Percentiles rank a stretch among this genome's conserved stretches.
Conservation (phyloP, 2,329 filamentous ascomycete species). For the Alternaria solani region DNA sequence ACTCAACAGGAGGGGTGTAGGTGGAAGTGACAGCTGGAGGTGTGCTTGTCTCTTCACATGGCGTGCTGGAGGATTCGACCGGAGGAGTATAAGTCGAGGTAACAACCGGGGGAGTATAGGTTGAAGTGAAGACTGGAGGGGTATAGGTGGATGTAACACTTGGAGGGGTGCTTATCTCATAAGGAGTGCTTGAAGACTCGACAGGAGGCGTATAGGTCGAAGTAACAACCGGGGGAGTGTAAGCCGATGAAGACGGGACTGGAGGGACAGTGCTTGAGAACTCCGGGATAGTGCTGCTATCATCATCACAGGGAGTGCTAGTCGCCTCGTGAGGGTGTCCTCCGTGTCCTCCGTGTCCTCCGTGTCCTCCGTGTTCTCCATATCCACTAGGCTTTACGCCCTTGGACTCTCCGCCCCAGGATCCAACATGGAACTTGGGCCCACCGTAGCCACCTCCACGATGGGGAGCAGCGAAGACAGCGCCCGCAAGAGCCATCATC, state of each 20-base stretch:
- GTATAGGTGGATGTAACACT: not conserved
- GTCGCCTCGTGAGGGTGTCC: not conserved
- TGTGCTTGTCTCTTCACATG: slow-evolving; percentile 1
- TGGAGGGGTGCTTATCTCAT: not conserved
- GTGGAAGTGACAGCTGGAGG: not conserved
- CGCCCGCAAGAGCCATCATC: slow-evolving; percentile 44
- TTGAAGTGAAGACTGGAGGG: not conserved
- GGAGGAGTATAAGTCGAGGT: not conserved
- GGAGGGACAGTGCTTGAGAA: not conserved
- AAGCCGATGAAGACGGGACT: not conserved
- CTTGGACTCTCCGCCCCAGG: not conserved
- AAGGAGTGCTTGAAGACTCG: slow-evolving; percentile 3
- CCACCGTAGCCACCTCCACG: slow-evolving; percentile 8
- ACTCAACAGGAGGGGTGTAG: not conserved
- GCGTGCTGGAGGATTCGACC: not conserved
- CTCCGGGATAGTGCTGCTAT: not conserved
- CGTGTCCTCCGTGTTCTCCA: not conserved
- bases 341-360: not conserved
- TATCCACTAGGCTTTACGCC: not conserved
- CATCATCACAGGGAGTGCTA: slow-evolving; percentile 11
- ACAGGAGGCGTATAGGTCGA: not conserved
- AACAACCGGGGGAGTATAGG: not conserved
- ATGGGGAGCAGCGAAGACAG: slow-evolving; percentile 32
- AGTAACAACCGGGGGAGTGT: not conserved
- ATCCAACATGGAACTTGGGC: not conserved